A percentile compares a stretch with the other conserved stretches of the same genome.
These are phyloP conservation scores for Caryopteris hybrid DNA, from an alignment of 305 asterid species.

Conservation along the genomic window DNA sequence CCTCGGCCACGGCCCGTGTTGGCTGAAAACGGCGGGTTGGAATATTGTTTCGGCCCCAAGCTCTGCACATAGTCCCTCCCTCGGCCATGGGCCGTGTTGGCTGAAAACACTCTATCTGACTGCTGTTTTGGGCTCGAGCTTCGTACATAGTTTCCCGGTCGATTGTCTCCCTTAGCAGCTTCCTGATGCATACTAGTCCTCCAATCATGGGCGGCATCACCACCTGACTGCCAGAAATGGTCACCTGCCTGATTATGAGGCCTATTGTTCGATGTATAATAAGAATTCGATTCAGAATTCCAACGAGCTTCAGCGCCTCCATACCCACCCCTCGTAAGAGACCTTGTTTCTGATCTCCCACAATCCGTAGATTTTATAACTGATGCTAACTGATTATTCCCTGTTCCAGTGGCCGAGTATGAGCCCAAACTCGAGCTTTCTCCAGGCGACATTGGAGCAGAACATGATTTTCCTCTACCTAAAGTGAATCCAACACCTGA, in stretches of 20 bases:
- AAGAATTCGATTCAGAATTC: not conserved
- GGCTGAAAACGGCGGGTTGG: not conserved
- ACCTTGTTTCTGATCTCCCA: not conserved
- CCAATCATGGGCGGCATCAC: too few relatives aligned
- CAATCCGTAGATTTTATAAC: not conserved
- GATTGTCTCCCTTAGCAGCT: not conserved
- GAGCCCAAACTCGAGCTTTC: not conserved
- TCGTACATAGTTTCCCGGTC: not conserved
- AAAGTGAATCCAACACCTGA: conserved; percentile 15
- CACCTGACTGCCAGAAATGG: too few relatives aligned
- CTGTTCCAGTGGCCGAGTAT: not conserved
- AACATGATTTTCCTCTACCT: conserved; percentile 16
- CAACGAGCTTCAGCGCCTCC: not conserved
- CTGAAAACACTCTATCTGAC: not conserved
- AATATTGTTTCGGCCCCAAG: not conserved
- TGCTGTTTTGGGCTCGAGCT: not conserved
- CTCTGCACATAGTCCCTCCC: not conserved
- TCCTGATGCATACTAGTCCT: too few relatives aligned
- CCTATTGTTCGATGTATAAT: not conserved
- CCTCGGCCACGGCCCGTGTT: conserved; percentile 10
- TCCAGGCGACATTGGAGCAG: not conserved
- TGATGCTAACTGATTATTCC: not conserved
- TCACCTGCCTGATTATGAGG: too few relatives aligned
- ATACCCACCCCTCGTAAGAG: not conserved
- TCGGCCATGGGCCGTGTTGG: not conserved